Evolutionary conservation across 2,329 filamentous ascomycete genomes (phyloP).

Genomic region (Alternaria panax): DNA sequence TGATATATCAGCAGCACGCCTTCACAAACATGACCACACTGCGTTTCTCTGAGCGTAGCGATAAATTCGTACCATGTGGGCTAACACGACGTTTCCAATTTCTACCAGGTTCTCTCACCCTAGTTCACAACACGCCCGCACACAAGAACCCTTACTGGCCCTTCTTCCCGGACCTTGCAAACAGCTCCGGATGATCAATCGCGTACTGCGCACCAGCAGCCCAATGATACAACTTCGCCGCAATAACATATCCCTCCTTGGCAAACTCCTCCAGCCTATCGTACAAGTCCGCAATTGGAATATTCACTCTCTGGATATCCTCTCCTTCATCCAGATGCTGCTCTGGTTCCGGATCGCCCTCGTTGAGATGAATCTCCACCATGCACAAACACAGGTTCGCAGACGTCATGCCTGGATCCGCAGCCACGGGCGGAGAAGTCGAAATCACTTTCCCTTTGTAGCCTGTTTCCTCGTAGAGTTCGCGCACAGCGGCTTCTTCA

Average conservation of each 20-base stretch:
- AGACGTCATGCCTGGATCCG: conserved; percentile 38
- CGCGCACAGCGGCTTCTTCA: conserved; percentile 64
- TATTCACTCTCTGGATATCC: conserved; percentile 37
- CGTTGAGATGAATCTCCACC: conserved; percentile 33
- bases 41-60: not conserved
- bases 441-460: conserved; percentile 58
- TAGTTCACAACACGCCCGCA: not conserved
- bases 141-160: not conserved
- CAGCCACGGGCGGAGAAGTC: conserved; percentile 28
- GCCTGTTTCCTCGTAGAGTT: conserved; percentile 69
- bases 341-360: conserved; percentile 30
- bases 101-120: not conserved
- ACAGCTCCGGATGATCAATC: conserved; percentile 33
- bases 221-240: conserved; percentile 41
- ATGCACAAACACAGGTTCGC: conserved; percentile 37
- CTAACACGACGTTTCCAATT: too few species aligned
- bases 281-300: conserved; percentile 35
- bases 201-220: conserved; percentile 38
- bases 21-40: not conserved
- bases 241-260: conserved; percentile 35
- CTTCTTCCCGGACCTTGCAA: conserved; percentile 16
- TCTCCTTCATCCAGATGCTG: conserved; percentile 41
- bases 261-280: conserved; percentile 32
- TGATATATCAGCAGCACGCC: not conserved
- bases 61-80: too few species aligned